These are phyloP conservation scores for Prunus kanzakura DNA, from an alignment of 306 rosid species.

Conservation along the genomic window DNA sequence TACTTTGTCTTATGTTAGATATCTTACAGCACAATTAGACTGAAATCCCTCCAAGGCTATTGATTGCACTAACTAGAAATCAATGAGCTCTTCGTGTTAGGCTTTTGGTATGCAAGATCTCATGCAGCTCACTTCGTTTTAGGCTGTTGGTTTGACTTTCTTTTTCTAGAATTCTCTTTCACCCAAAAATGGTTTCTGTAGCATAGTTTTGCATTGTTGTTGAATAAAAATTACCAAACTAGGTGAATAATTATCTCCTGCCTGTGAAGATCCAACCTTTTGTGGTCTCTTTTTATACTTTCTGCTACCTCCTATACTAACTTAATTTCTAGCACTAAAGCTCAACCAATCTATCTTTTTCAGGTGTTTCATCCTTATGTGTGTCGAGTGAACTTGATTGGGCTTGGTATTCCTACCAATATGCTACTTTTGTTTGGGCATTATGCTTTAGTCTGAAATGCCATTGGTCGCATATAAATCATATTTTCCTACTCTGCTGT, in stretches of 20 bases:
- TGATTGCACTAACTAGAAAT: conserved; percentile 1
- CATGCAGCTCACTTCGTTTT: not conserved
- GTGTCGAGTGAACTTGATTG: not conserved
- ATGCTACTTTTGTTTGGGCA: too few species aligned
- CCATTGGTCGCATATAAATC: not conserved
- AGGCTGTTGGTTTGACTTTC: not conserved
- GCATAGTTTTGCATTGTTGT: not conserved
- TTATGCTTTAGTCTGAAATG: too few species aligned
- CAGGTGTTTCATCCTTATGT: not conserved
- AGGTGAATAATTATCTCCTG: not conserved
- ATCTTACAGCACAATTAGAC: not conserved
- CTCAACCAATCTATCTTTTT: not conserved
- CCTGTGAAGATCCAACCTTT: not conserved
- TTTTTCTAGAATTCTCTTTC: not conserved
- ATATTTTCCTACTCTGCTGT: not conserved
- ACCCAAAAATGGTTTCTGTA: not conserved
- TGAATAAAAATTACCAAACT: not conserved
- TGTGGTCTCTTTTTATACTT: not conserved
- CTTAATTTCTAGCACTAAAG: not conserved
- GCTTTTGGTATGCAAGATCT: not conserved
- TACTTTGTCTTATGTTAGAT: not conserved
- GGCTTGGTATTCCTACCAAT: not conserved
- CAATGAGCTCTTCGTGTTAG: not conserved
- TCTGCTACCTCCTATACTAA: not conserved
- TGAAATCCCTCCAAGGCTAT: not conserved